Percentiles rank a stretch among this genome's conserved stretches.
Conservation (phyloP, 192 early-diverging fungal genomes). For the Coemansia sp. region DNA sequence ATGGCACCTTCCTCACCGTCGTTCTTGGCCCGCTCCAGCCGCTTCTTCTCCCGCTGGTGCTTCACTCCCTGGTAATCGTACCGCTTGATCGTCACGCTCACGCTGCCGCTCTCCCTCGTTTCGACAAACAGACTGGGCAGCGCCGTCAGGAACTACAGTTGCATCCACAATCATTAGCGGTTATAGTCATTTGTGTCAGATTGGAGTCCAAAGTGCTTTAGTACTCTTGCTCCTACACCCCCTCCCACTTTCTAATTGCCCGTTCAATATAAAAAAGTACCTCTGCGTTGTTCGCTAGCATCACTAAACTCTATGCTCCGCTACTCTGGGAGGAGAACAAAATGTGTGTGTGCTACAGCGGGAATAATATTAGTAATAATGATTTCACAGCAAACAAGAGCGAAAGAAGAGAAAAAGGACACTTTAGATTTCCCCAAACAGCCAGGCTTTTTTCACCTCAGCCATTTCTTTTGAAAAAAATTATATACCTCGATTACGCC, state of each 20-base stretch:
- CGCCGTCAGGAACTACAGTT: slow-evolving; percentile 44
- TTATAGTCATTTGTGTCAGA: too few species aligned
- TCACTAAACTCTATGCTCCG: neutral
- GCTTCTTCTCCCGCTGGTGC: slow-evolving; percentile 43
- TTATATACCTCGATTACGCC: too few species aligned
- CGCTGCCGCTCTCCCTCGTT: slow-evolving; percentile 40
- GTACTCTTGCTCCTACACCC: neutral
- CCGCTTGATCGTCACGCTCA: slow-evolving; percentile 37
- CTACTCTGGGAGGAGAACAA: neutral
- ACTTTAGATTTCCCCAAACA: neutral
- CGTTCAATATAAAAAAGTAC: neutral
- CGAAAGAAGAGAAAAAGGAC: neutral
- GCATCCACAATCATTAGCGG: neutral
- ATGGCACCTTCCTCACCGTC: slow-evolving; percentile 30
- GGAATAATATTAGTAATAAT: neutral
- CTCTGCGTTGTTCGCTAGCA: neutral
- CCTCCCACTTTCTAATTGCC: neutral
- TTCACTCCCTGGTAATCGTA: slow-evolving; percentile 42
- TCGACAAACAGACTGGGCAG: slow-evolving; percentile 35
- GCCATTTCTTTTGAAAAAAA: neutral
- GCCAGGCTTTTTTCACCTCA: neutral
- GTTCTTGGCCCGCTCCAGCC: slow-evolving; percentile 2
- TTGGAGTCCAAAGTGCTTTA: too few species aligned
- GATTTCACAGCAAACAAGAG: neutral
- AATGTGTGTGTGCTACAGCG: neutral